These are phyloP conservation scores for Buxus sempervirens DNA, from an alignment of 164 flowering plant species.

Conservation along the genomic window DNA sequence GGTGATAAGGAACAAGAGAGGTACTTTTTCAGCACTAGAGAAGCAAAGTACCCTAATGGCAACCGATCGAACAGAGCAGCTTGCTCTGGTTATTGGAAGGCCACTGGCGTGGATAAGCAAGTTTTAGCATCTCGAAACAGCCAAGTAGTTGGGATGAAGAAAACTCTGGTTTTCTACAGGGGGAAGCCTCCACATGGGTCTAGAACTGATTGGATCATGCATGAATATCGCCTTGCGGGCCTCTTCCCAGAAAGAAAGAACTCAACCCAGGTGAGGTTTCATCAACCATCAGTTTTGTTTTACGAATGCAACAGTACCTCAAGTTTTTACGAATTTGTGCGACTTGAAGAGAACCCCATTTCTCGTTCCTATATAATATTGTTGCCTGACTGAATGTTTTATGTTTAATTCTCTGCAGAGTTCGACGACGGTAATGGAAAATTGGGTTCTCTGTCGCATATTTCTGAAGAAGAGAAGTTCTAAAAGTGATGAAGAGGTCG, in stretches of 20 bases:
- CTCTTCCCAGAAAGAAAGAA: constrained; percentile 11
- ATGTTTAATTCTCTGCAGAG: constrained; percentile 21
- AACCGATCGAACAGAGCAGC: constrained; percentile 40
- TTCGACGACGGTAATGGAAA: constrained; percentile 23
- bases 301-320: no score
- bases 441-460: constrained; percentile 63
- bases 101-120: constrained; percentile 48
- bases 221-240: constrained; percentile 59
- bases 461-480: constrained; percentile 42
- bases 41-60: constrained; percentile 43
- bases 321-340: no score
- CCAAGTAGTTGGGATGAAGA: constrained; percentile 51
- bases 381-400: background rate
- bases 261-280: constrained; percentile 25
- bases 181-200: constrained; percentile 50
- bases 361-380: background rate
- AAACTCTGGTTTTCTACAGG: constrained; percentile 56
- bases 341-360: background rate
- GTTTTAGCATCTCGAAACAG: constrained; percentile 32
- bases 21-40: constrained; percentile 63
- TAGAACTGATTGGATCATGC: constrained; percentile 79
- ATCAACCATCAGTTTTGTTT: background rate
- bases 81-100: constrained; percentile 68
- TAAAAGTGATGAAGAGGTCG: constrained; percentile 12
- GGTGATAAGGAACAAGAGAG: constrained; percentile 54